Conservation (phyloP, 306 rosid genomes). For the Trifolium fragiferum region DNA sequence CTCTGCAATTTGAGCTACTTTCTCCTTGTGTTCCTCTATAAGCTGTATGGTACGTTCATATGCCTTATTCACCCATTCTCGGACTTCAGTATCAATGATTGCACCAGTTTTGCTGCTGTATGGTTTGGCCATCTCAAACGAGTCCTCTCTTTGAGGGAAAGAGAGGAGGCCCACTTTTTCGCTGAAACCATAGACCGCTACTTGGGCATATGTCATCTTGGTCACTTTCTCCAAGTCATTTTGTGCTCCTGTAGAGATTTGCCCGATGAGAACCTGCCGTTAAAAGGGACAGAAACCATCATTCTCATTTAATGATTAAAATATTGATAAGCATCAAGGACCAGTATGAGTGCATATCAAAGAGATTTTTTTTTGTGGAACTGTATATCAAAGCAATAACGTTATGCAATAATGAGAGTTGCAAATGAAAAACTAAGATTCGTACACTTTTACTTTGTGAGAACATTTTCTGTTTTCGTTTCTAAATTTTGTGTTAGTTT, state of each 20-base stretch:
- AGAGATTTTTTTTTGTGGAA: background rate
- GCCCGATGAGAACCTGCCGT: conserved; percentile 77
- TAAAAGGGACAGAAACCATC: conserved; percentile 21
- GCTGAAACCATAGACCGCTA: conserved; percentile 89
- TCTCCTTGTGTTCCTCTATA: conserved; percentile 75
- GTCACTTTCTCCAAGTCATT: conserved; percentile 96
- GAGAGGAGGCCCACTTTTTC: conserved; percentile 96
- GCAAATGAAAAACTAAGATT: background rate
- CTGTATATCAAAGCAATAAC: background rate
- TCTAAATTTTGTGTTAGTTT: too few species aligned
- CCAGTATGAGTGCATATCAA: background rate
- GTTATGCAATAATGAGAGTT: conserved; percentile 1
- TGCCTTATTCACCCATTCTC: conserved; percentile 84
- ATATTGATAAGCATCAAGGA: conserved; percentile 6
- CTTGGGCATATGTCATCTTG: conserved; percentile 96
- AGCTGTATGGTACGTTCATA: conserved; percentile 64
- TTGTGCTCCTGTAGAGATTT: conserved; percentile 92
- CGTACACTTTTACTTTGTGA: too few species aligned
- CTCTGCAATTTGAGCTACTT: conserved; percentile 81
- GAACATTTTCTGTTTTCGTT: too few species aligned
- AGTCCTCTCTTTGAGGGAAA: conserved; percentile 76
- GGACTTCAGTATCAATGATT: conserved; percentile 81
- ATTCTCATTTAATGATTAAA: background rate
- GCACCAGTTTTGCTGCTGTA: conserved; percentile 88
- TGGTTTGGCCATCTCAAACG: conserved; percentile 73